Base-by-base conservation (phyloP, 352 stramenopile genomes). In the Thalassiosira mediterranea region DNA sequence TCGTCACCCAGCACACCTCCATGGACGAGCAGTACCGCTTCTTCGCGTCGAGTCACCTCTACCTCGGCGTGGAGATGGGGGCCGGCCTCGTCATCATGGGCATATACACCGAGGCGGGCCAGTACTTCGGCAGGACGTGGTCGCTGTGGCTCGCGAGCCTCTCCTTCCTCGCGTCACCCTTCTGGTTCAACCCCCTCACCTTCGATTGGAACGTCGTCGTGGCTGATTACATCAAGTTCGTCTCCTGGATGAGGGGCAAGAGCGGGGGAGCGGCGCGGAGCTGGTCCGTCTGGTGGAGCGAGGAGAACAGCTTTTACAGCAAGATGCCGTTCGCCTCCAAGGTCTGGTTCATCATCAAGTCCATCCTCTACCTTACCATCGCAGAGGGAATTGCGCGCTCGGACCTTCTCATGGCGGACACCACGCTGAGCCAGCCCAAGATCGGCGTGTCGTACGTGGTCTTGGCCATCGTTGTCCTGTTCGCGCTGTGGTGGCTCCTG, bases 11-110 rank as follows among this genome's bases (percentile, higher is more conserved):
- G 76, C 97, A 99, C 82, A 98, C 96, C 38, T 91, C 93, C 17
- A 98, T 99, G 59, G 97, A 98, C 74, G 97, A 99, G 63, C 92
- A 98, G 31, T 99, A 95, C 83, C 94, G 97, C 0, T 99, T 99
- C 83, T 99, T 99, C 86, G 96, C 97, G 1, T 95, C 94, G 53
- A 98, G 94, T 52, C 97, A 99, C 83, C 81, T 99, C 51, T 99
- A 99, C 77, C 91, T 98, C 42, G 96, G 95, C 23, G 88, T 98
- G 23, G 97, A 99, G 81, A 83, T 99, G 59, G 94, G 95, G 11
- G 90, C 93, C 4, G 96, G 94, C 0, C 90, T 99, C 44, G 90
- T 96, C 21, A 68, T 99, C 26, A 98, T 98, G 87, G 95, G 89
- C 26, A 85, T 97, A 60, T 98, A 97, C 83, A 98, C 95, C 8